Evolutionary conservation across 2,329 filamentous ascomycete species (phyloP), one percentile per base, ranked within the genome.

Genomic region (Diaporthe nobilis): DNA sequence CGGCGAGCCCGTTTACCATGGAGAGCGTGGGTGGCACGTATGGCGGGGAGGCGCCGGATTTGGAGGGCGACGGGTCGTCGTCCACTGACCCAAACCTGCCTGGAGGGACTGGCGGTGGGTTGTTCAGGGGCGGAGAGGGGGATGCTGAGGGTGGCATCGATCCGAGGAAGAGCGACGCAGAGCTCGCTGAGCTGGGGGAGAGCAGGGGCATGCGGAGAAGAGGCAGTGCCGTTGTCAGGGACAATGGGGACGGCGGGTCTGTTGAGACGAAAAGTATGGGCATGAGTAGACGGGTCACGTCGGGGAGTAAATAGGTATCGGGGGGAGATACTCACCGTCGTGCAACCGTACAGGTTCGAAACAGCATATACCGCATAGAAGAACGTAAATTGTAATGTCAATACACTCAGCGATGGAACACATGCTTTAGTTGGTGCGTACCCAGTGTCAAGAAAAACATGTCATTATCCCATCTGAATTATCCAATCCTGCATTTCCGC

Each of bases 1-100:
- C 94, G 0, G 94, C 94, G 0, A 94, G 92, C 74, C 88, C 90
- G 12, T 94, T 94, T 76, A 94, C 91, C 0, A 94, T 95, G 92
- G 92, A 95, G 83, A 93, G 92, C 75, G 92, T 93, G 8, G 93
- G 93, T 17, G 93, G 93, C 0, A 85, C 87, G 22, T 91, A 91
- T 81, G 90, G 71, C 17, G 75, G 58, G 20, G 75, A 67, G 6
- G 74, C 71, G 25, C 22, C 76, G 25, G 78, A 79, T 39, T 72
- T 63, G 22, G 72, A 67, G 20, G 72, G n/a, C 17, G 73, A 34
- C 39, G 53, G 17, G 61, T 47, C 51, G 28, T 60, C 61, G 7
- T 63, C 74, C 17, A 77, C 73, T 9, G 75, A 58, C 39, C 47
- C 63, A 28, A 58, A 76, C 39, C 25, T 34, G 57, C n/a, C 51